Percentiles rank a stretch among this genome's conserved stretches.
Evolutionary conservation across 257 asterid species (phyloP).

Genomic region (Ajuga chamaepitys): DNA sequence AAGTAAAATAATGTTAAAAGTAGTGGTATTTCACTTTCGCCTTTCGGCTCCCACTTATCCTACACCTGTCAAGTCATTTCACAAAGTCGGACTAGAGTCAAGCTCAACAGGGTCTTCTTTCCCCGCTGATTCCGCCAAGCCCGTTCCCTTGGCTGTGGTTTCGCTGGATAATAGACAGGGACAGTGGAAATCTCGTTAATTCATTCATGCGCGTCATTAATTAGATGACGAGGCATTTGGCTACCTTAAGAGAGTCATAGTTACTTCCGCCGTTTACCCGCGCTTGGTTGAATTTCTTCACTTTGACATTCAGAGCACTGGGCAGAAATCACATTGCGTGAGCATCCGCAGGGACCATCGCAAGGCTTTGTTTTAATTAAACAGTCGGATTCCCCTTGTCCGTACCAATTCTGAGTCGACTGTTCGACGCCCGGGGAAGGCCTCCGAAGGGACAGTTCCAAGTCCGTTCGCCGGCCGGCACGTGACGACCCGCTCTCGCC

Average conservation of each 20-base stretch:
- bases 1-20: constrained; percentile 80
- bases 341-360: constrained; percentile 63
- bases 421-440: too few species aligned
- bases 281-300: neutral
- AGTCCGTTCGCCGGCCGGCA: too few species aligned
- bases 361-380: constrained; percentile 55
- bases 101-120: constrained; percentile 68
- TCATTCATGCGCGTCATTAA: constrained; percentile 55
- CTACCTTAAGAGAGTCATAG: constrained; percentile 48
- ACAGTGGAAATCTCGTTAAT: constrained; percentile 31
- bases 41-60: neutral
- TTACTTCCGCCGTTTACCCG: constrained; percentile 20
- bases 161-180: too few species aligned
- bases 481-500: too few species aligned
- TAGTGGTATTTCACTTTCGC: constrained; percentile 85
- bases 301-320: constrained; percentile 33
- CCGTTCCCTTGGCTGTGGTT: constrained; percentile 17
- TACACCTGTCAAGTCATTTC: constrained; percentile 14
- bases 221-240: constrained; percentile 76
- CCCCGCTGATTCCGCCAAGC: constrained; percentile 39
- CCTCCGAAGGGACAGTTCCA: too few species aligned
- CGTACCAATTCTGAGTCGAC: neutral
- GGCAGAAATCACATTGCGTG: constrained; percentile 53
- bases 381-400: constrained; percentile 34
- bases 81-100: constrained; percentile 29